Base-by-base conservation (phyloP, 1,139 yeast species). In the Diutina scorzettiae region DNA sequence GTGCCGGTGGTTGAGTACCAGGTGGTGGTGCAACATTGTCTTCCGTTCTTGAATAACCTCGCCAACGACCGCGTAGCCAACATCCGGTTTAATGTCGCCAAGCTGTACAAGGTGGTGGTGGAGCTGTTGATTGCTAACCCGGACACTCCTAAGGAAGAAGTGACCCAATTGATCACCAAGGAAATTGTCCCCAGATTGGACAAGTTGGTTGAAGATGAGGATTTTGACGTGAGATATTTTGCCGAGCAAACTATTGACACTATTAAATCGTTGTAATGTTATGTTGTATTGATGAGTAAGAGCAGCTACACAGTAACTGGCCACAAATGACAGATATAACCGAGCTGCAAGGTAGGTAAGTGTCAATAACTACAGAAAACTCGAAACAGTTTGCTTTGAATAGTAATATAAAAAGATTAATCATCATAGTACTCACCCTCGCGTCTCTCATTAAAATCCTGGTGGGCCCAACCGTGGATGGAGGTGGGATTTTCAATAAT, bases 31-130 rank as follows among this genome's bases (percentile, higher is more conserved):
- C 71, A 71, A 41, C 78, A 81, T 50, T 75, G 89, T 41, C 66
- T 87, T 52, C 96, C 96, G 19, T 89, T 86, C 55, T 69, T 91
- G 49, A 71, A 77, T 51, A 78, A 76, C 43, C 69, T 89, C 51
- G 69, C 79, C 41, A 69, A 69, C 43, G 98, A 91, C 62, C 73
- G 78, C 4, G 96, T 91, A 44, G 96, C 99, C 52, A 91, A 91
- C 60, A 89, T 91, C 51, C 73, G 96, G 57, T 91, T 91, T 66
- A 91, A 89, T 59, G 89, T 85, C 49, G 97, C 98, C 21, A 87
- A 85, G 60, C 76, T 95, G 25, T 79, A 82, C 56, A 70, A 76
- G 39, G 68, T 71, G 18, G 65, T 84, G 42, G 78, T 73, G 34
- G 72, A 75, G 57, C 69, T 73, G 30, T 69, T 76, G 51, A 53